Conservation (phyloP, 1,284 basidiomycete genomes). For the Vanrija pseudolonga region DNA sequence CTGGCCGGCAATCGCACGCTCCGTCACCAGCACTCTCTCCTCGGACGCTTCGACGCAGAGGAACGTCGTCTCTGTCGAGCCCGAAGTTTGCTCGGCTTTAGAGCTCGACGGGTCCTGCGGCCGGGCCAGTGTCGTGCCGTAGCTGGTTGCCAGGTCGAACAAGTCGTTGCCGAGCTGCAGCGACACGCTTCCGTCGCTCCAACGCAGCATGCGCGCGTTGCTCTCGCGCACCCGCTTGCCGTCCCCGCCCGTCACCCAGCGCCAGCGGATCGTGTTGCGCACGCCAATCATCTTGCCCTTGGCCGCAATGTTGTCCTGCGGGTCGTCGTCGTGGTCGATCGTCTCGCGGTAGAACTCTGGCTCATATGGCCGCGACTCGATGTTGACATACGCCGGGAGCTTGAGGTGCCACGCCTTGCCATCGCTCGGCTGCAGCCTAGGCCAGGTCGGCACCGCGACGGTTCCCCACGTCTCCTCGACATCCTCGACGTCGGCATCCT, state of each 20-base stretch:
- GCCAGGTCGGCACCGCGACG: conserved; percentile 38
- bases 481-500: conserved; percentile 25
- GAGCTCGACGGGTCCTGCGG: conserved; percentile 5
- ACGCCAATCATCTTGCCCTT: conserved; percentile 45
- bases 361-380: conserved; percentile 44
- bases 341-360: conserved; percentile 37
- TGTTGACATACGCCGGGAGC: conserved; percentile 43
- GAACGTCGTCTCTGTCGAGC: conserved; percentile 26
- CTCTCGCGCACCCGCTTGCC: conserved; percentile 35
- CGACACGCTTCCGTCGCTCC: conserved; percentile 48
- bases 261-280: conserved; percentile 47
- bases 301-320: conserved; percentile 25
- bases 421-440: conserved; percentile 37
- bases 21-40: conserved; percentile 38
- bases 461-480: conserved; percentile 28
- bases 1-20: conserved; percentile 40
- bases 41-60: conserved; percentile 24
- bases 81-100: not conserved
- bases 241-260: conserved; percentile 39
- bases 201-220: conserved; percentile 46
- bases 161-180: conserved; percentile 46
- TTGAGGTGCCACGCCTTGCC: conserved; percentile 44
- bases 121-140: conserved; percentile 29
- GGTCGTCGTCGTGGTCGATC: conserved; percentile 26
- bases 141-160: conserved; percentile 44